Base-by-base conservation (phyloP, 768 basidiomycete genomes). In the Stropharia rugosoannulata region DNA sequence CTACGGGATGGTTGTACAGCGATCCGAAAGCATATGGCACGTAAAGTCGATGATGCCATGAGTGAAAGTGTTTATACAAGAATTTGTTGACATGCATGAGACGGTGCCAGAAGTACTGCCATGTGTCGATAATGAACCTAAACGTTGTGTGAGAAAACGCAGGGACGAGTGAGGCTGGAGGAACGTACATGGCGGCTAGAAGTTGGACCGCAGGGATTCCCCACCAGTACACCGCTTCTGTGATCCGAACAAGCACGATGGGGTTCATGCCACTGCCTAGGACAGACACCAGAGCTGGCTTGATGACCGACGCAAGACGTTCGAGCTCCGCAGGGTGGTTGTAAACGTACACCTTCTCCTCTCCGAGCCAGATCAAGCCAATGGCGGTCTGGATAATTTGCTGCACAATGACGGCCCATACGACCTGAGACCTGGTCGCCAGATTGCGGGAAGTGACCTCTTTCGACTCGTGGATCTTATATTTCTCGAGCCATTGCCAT, bases 81-180 rank as follows among this genome's bases (percentile, higher is more conserved):
- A 83, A 98, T 61, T 86, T 90, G 77, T 92, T 93, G 63, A 83
- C 73, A 74, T 98, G 97, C 88, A 97, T 93, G 41, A 76, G 71
- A 38, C 96, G 93, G 68, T 99, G 97, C 16, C 93, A 77, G 74
- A 95, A 95, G 73, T 98, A 99, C 70, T 99, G 95, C 94, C 94
- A 98, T 32, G 95, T 95, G 74, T 99, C 97, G 62, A 98, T 87
- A 56, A 95, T 66, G 70, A 97, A 91, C 77, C 97, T 96, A 58
- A 3, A 19, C 47, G 25, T 64, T 36, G 39, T 55, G 51, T 55
- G 50, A 49, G 19, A 35, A 50, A 50, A 36, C 12, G 12, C 51
- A 37, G 40, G 12, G 40, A 25, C 44, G 32, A 22, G 22, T 41
- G 37, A 54, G 38, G n/a, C 38, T 54, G 46, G 27, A 18, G n/a